Conservation (phyloP, 2,329 filamentous ascomycete species). For the Parafenestella ontariensis region DNA sequence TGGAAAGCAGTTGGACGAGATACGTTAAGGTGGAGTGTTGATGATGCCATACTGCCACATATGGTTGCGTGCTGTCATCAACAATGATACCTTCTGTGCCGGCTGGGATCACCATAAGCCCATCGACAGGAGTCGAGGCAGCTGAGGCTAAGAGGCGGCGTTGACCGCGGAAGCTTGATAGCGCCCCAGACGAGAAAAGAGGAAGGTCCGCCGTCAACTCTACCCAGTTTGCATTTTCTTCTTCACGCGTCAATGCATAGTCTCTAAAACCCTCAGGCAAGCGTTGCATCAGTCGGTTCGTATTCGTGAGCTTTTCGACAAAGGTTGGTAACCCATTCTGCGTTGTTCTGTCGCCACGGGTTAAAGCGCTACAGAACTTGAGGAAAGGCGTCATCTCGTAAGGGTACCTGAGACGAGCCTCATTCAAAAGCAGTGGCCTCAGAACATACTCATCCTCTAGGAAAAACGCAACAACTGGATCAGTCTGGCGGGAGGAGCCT, state of each 20-base stretch:
- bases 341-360: conserved; percentile 53
- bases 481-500: conserved; percentile 23
- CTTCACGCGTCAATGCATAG: conserved; percentile 81
- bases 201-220: conserved; percentile 69
- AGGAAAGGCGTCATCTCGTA: conserved; percentile 85
- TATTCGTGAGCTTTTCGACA: conserved; percentile 69
- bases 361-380: conserved; percentile 71
- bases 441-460: conserved; percentile 63
- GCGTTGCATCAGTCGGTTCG: conserved; percentile 77
- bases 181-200: conserved; percentile 60
- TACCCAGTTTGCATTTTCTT: conserved; percentile 84
- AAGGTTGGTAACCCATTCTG: conserved; percentile 60
- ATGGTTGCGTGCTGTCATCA: conserved; percentile 73
- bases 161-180: conserved; percentile 27
- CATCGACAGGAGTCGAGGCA: conserved; percentile 20
- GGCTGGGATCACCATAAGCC: conserved; percentile 67
- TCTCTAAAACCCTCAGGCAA: conserved; percentile 75
- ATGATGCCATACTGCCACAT: conserved; percentile 76
- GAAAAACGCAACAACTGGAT: conserved; percentile 58
- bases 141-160: conserved; percentile 32
- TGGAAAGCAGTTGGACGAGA: conserved; percentile 77
- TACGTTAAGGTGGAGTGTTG: conserved; percentile 81
- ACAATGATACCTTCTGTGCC: conserved; percentile 76
- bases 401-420: conserved; percentile 79
- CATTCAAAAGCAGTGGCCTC: conserved; percentile 66